Base-by-base conservation (phyloP, 2,329 filamentous ascomycete genomes). In the Dothideomycetes sp. region DNA sequence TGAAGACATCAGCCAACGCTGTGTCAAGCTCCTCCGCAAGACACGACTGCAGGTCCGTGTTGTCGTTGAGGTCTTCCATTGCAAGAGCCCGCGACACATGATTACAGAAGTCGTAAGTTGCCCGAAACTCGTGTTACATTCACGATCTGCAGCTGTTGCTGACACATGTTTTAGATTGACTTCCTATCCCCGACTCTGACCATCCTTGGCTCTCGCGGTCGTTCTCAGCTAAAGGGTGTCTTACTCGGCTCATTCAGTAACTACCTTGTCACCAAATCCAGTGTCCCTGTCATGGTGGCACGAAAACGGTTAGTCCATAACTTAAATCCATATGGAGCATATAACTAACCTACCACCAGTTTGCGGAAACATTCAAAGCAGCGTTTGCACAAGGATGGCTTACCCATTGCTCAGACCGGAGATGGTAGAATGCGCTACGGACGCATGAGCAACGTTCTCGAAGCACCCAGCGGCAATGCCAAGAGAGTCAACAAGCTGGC, bases 271-370 rank as follows among this genome's bases (percentile, higher is more conserved):
- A 94, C 87, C 25, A 96, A 96, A 66, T 94, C 86, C 48, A 94
- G 85, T 2, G 87, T 94, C 12, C 91, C 91, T 0, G 91, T 98
- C 45, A 98, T 98, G 91, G 91, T 96, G 24, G 91, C 91, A 6
- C 73, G 91, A 45, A 95, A 94, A 43, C 39, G 46, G 46, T 45
- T 40, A 19, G 38, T 41, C 42, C 23, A 32, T n/a, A 31, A 15
- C n/a, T n/a, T n/a, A n/a, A n/a, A n/a, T n/a, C n/a, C n/a, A n/a
- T n/a, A n/a, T n/a, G n/a, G n/a, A n/a, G n/a, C n/a, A n/a, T n/a
- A n/a, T n/a, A n/a, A n/a, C n/a, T n/a, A n/a, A n/a, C n/a, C n/a
- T n/a, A n/a, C 22, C 25, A 24, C 17, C 30, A 47, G 45, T 28
- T 32, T 47, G n/a, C 34, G 43, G 27, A 47, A 47, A 32, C 45